These are phyloP conservation scores for Cystobasidium slooffiae DNA, from an alignment of 1,284 basidiomycete species.

Conservation along the genomic window DNA sequence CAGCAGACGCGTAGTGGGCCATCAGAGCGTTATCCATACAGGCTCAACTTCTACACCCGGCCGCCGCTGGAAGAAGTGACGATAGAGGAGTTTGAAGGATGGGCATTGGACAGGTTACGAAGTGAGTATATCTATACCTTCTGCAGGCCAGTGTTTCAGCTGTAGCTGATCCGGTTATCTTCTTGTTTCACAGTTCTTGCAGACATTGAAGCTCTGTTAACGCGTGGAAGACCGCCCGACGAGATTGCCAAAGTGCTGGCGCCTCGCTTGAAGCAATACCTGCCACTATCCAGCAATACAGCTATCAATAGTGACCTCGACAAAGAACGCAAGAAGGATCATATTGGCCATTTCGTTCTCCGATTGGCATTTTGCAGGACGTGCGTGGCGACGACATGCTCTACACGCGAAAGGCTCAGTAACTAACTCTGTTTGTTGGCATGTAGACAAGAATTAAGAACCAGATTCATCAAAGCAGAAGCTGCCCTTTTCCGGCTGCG, in stretches of 20 bases:
- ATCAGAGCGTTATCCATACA: slow-evolving; percentile 64
- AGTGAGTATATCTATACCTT: slow-evolving; percentile 49
- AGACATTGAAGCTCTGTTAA: slow-evolving; percentile 89
- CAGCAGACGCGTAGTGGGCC: slow-evolving; percentile 17
- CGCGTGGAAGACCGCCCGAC: slow-evolving; percentile 77
- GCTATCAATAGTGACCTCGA: slow-evolving; percentile 61
- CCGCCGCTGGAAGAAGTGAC: slow-evolving; percentile 89
- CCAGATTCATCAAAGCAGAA: slow-evolving; percentile 89
- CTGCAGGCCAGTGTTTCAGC: slow-evolving; percentile 1
- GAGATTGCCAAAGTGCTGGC: slow-evolving; percentile 72
- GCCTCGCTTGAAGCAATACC: slow-evolving; percentile 69
- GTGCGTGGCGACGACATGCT: slow-evolving; percentile 62
- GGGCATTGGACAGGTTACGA: slow-evolving; percentile 83
- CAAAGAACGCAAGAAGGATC: slow-evolving; percentile 78
- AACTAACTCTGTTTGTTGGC: background rate
- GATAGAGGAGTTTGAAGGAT: slow-evolving; percentile 93
- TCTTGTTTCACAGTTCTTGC: slow-evolving; percentile 66
- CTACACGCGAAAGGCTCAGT: background rate
- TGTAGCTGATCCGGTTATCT: background rate
- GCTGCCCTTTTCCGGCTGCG: slow-evolving; percentile 80
- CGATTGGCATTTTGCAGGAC: slow-evolving; percentile 93
- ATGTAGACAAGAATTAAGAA: slow-evolving; percentile 84
- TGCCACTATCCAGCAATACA: slow-evolving; percentile 71
- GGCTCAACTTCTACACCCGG: slow-evolving; percentile 86
- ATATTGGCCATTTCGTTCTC: slow-evolving; percentile 92